Evolutionary conservation across 331 rosid species (phyloP), one percentile per base, ranked within the genome.

Genomic region (Malus hybrid): DNA sequence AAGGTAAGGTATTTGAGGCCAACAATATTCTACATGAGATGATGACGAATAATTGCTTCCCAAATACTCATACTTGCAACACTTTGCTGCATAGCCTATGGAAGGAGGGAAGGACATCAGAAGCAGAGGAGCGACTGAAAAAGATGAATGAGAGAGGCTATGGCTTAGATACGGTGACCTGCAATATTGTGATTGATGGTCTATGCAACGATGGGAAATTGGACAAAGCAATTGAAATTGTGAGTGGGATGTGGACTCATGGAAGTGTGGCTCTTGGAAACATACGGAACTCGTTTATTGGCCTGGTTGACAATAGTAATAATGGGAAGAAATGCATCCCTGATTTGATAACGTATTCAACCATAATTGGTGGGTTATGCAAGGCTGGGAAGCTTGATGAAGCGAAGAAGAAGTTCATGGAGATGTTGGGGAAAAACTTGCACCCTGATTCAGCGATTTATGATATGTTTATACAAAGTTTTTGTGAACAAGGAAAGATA

Each of bases 131-230:
- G 74, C 72, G 88, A 81, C 88, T 88, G 75, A 85, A 79, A 74
- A 91, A 75, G 88, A 93, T 91, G 96, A 87, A 85, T n/a, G 90
- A 88, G 72, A 91, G 83, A 83, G 70, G 78, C 66, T 89, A 87
- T 77, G 88, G 85, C 19, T 68, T 90, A 66, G 95, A 93, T 72
- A 87, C 86, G 4, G 94, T 89, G 78, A 90, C 97, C 36, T 89
- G 98, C 87, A 93, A 93, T 80, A 87, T 88, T 1, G 86, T 91
- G 79, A 84, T 93, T 74, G 81, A 85, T 86, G 98, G 97, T 81
- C 89, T 93, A 34, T 91, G 96, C 84, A 88, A 87, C 48, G 82
- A 72, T 72, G 96, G 97, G 81, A 86, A 87, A 61, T 74, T 93
- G 89, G 96, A 93, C 67, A 85, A 90, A 84, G 96, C 97, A 77